Conservation (phyloP, 441 rosid species). For the Melastoma candidum region DNA sequence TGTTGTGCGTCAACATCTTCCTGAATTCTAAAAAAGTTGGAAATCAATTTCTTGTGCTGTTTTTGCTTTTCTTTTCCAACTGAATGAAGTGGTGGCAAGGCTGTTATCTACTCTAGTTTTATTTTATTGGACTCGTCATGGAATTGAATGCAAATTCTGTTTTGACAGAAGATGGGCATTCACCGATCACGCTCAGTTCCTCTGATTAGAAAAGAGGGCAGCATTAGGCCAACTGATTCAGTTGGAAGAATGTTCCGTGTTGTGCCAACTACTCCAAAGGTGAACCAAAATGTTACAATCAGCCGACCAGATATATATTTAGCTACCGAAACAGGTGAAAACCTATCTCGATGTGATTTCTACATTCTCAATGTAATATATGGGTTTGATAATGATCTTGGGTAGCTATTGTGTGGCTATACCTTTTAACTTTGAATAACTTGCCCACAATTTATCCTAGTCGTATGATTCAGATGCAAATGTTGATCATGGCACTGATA, state of each 20-base stretch:
- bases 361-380: background rate
- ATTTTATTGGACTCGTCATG: constrained; percentile 7
- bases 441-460: constrained; percentile 51
- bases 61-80: background rate
- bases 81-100: background rate
- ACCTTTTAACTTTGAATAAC: constrained; percentile 26
- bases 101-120: background rate
- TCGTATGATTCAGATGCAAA: constrained; percentile 47
- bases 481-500: constrained; percentile 26
- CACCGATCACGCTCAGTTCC: constrained; percentile 93
- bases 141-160: constrained; percentile 8
- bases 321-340: constrained; percentile 38
- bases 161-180: constrained; percentile 56
- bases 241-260: constrained; percentile 55
- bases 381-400: too few species aligned
- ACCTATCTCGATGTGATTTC: background rate
- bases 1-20: too few species aligned
- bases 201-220: constrained; percentile 49
- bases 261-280: constrained; percentile 65
- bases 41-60: too few species aligned
- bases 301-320: constrained; percentile 29
- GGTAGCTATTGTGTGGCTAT: background rate
- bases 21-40: too few species aligned
- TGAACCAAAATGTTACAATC: constrained; percentile 17
- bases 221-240: constrained; percentile 41